A percentile compares a stretch with the other conserved stretches of the same genome.
Conservation (phyloP, 805 yeast species). For the Kurtzmaniella fragi region DNA sequence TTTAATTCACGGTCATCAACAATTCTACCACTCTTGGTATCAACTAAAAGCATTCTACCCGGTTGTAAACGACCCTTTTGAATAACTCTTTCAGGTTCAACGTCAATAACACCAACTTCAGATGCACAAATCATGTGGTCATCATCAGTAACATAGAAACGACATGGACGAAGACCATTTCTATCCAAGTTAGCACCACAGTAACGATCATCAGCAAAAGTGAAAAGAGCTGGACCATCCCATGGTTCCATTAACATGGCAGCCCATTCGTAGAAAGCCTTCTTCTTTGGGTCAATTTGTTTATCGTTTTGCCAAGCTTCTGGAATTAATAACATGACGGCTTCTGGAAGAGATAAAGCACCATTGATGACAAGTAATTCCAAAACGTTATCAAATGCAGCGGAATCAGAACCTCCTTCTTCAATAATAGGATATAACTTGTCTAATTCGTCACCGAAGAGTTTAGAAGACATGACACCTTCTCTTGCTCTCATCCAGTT, state of each 20-base stretch:
- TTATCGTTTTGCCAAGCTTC: conserved; percentile 95
- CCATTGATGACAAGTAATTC: conserved; percentile 91
- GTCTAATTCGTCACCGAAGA: conserved; percentile 89
- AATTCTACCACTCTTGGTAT: conserved; percentile 85
- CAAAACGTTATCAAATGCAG: conserved; percentile 93
- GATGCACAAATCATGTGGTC: conserved; percentile 96
- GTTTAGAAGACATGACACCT: conserved; percentile 86
- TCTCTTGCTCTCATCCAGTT: conserved; percentile 99
- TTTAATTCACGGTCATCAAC: conserved; percentile 93
- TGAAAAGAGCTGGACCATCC: conserved; percentile 98
- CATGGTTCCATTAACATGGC: conserved; percentile 99
- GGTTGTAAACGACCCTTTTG: conserved; percentile 95
- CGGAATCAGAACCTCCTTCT: conserved; percentile 98
- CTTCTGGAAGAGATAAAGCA: conserved; percentile 88
- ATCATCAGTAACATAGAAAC: conserved; percentile 92
- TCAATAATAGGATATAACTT: conserved; percentile 91
- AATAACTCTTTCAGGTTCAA: conserved; percentile 74
- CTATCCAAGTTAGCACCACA: conserved; percentile 98
- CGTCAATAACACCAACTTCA: conserved; percentile 94
- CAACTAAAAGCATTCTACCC: conserved; percentile 93
- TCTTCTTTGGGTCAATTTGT: conserved; percentile 83
- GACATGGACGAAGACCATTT: conserved; percentile 97
- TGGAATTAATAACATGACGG: conserved; percentile 94
- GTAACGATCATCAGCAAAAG: conserved; percentile 95
- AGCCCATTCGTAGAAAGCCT: conserved; percentile 98